phyloP scores from a whole-genome alignment of 2,329 filamentous ascomycete genomes.

The Arthrocladium fulminans region DNA sequence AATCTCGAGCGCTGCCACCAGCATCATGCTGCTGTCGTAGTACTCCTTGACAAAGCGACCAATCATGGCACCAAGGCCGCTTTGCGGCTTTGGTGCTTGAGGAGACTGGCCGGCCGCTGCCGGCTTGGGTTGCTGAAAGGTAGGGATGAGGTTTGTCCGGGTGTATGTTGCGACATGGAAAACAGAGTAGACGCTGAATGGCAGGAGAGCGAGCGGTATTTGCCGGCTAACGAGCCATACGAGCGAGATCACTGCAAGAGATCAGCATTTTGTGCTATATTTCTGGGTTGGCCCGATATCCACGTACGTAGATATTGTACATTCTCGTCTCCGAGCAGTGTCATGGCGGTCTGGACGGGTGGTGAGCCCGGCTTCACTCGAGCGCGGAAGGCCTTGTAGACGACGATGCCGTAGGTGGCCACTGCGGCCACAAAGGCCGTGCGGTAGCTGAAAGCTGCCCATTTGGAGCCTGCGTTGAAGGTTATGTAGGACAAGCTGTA shows the following conservation, averaged over 20 bases:
- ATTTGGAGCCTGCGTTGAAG: constrained; percentile 73
- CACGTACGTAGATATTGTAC: constrained; percentile 87
- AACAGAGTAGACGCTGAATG: constrained; percentile 92
- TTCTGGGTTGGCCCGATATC: not conserved
- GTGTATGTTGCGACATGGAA: constrained; percentile 98
- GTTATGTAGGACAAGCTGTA: constrained; percentile 80
- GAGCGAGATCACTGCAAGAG: constrained; percentile 67
- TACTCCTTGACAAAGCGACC: constrained; percentile 94
- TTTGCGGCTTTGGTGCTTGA: constrained; percentile 39
- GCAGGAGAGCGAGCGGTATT: constrained; percentile 80
- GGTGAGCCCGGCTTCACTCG: constrained; percentile 64
- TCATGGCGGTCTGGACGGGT: constrained; percentile 53
- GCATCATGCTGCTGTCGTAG: constrained; percentile 91
- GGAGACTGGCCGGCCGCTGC: constrained; percentile 47
- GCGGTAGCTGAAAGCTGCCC: constrained; percentile 79
- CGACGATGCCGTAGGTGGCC: constrained; percentile 91
- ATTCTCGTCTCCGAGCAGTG: constrained; percentile 80
- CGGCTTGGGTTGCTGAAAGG: constrained; percentile 59
- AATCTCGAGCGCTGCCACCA: constrained; percentile 84
- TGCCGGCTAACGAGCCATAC: constrained; percentile 91
- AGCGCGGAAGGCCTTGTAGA: constrained; percentile 93
- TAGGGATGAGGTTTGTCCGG: constrained; percentile 85
- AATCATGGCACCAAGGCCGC: constrained; percentile 69
- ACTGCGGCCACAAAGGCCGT: constrained; percentile 82
- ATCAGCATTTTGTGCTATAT: constrained; percentile 10